Evolutionary conservation across 495 filamentous ascomycete genomes (phyloP), one percentile per base, ranked within the genome.

Genomic region (Penicillium subrubescens): DNA sequence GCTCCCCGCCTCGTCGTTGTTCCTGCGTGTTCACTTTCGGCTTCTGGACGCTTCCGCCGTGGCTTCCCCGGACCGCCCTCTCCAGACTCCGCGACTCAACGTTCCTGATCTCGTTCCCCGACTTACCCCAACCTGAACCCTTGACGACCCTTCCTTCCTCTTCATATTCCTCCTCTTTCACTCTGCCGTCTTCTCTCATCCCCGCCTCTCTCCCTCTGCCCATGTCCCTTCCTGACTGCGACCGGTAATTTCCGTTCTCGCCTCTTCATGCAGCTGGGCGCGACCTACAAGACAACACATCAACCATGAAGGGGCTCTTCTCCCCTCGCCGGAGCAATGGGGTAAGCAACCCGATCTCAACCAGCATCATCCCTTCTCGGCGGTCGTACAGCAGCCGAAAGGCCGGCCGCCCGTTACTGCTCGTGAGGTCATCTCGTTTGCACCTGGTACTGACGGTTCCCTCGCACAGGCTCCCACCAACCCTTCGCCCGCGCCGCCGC

Each of bases 281-380:
- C 68, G 59, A 64, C 66, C 67, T 51, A 55, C 54, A 25, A 67
- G 65, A 57, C 64, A 48, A 66, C 62, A 64, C 63, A 70, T 68
- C 70, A 62, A 73, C 69, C 70, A 79, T 69, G 59, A 82, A 80
- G 78, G 78, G 76, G 73, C 73, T 80, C 62, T 82, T 82, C 65
- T 61, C 73, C 59, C 79, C 72, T 67, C 75, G 73, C 70, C 75
- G 76, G 67, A 71, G 67, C 69, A 78, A 78, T 78, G 73, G 73
- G 73, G 79, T 81, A 72, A 70, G 80, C 71, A 34, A 60, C 39
- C 35, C 33, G 53, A 48, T 60, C 21, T 44, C 37, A 43, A 54
- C 63, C 41, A 34, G 60, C 70, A 64, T 68, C 54, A 64, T 66
- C 64, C 43, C 21, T 69, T 39, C 53, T 41, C 25, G 33, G 41